Base-by-base conservation (phyloP, 306 rosid species). In the Sicyos edulis region DNA sequence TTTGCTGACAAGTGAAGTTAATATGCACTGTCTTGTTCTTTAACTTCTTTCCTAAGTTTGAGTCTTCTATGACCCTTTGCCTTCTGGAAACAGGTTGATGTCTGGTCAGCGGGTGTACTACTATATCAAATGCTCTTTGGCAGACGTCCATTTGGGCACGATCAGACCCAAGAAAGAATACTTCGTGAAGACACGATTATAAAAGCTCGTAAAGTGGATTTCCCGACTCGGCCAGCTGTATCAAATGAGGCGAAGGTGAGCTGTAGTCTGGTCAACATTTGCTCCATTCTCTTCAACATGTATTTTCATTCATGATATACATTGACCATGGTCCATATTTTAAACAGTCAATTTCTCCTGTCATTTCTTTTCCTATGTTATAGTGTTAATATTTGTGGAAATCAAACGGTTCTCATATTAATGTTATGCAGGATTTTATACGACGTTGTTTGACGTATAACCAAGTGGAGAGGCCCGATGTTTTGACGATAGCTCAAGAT, bases 51-150 rank as follows among this genome's bases (percentile, higher is more conserved):
- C 4, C 57, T 68, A 24, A 24, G 57, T 29, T 68, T 2, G 7
- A 50, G 59, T 69, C 17, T 67, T 66, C 74, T 53, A 19, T 80
- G 70, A 82, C 79, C 1, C 47, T n/a, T 37, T 24, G 12, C 67
- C 74, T 82, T 32, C 77, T 78, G 79, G 58, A 78, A 81, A 66
- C 88, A 91, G 99, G 97, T 95, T 73, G 99, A 95, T 82, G 99
- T 95, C 52, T 95, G 99, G 99, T 95, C 97, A 17, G 96, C 91
- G 17, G 96, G 99, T 69, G 80, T 95, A 78, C 71, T 95, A 68
- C 80, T 91, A 74, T 95, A 89, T 79, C 99, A 95, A 89, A 91
- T 95, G 96, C 95, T 95, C 75, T 91, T 91, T 75, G 99, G 99
- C 6, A 84, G 77, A 79, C 97, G 99, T 15, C 99, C 99, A 52